A percentile compares a stretch with the other conserved stretches of the same genome.
phyloP scores from a whole-genome alignment of 306 rosid species.

The Fragaria vesca region DNA sequence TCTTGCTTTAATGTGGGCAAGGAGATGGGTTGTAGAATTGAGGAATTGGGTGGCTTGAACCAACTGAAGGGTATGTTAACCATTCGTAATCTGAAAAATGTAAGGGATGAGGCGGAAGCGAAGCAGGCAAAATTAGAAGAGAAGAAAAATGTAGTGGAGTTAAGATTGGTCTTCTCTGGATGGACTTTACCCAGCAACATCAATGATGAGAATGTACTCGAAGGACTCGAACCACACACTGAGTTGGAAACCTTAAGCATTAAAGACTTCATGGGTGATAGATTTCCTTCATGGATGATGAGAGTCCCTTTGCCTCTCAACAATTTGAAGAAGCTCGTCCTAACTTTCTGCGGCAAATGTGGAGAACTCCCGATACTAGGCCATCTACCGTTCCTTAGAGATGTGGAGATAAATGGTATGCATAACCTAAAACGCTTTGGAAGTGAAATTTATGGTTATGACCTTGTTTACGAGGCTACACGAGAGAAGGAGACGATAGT shows the following conservation, averaged over 20 bases:
- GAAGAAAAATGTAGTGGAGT: neutral
- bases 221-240: neutral
- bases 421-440: neutral
- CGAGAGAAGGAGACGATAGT: no score
- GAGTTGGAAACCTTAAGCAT: neutral
- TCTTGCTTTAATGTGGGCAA: no score
- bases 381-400: neutral
- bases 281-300: neutral
- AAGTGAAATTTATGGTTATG: no score
- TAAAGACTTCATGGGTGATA: neutral
- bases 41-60: neutral
- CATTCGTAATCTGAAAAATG: neutral
- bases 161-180: no score
- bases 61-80: neutral
- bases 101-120: neutral
- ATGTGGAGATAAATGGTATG: neutral
- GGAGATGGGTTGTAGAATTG: no score
- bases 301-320: no score
- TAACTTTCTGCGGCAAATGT: rapidly evolving
- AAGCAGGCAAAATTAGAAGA: neutral
- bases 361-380: neutral
- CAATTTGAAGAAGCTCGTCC: no score
- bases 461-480: no score
- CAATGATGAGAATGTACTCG: neutral
- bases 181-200: no score